Conservation (phyloP, 495 filamentous ascomycete species). For the Podospora fimiseda region DNA sequence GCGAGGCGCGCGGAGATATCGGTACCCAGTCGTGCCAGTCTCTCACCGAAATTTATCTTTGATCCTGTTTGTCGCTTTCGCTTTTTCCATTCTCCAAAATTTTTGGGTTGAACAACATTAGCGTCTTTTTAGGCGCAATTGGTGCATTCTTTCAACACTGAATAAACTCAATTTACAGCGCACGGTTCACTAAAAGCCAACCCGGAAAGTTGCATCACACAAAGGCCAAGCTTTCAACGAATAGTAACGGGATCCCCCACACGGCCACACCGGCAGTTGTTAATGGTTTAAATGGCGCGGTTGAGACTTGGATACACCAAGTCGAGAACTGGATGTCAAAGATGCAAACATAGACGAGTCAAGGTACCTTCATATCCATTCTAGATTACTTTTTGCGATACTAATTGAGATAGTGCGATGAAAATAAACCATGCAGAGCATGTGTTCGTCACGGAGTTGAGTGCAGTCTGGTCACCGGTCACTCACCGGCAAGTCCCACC, state of each 20-base stretch:
- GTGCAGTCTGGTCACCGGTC: slow-evolving; percentile 20
- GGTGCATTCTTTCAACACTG: too few relatives aligned
- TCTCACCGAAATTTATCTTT: too few relatives aligned
- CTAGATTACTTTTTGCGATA: neutral
- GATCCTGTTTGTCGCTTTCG: neutral
- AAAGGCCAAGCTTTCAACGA: too few relatives aligned
- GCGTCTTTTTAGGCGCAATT: too few relatives aligned
- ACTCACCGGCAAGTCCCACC: neutral
- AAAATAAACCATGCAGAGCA: slow-evolving; percentile 24
- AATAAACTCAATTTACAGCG: too few relatives aligned
- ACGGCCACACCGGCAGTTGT: too few relatives aligned
- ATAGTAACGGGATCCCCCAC: too few relatives aligned
- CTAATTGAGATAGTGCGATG: slow-evolving; percentile 24
- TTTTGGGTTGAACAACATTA: too few relatives aligned
- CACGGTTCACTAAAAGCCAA: too few relatives aligned
- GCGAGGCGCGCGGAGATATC: too few relatives aligned
- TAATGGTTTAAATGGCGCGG: slow-evolving; percentile 16
- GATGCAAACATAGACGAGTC: slow-evolving; percentile 29
- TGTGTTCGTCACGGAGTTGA: slow-evolving; percentile 26
- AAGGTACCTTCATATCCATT: slow-evolving; percentile 16
- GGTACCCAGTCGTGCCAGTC: too few relatives aligned
- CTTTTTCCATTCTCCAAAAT: neutral
- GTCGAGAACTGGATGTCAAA: slow-evolving; percentile 22
- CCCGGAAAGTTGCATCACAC: too few relatives aligned
- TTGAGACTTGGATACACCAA: slow-evolving; percentile 28